Base-by-base conservation (phyloP, 345 rosid species). In the Brassica cretica region DNA sequence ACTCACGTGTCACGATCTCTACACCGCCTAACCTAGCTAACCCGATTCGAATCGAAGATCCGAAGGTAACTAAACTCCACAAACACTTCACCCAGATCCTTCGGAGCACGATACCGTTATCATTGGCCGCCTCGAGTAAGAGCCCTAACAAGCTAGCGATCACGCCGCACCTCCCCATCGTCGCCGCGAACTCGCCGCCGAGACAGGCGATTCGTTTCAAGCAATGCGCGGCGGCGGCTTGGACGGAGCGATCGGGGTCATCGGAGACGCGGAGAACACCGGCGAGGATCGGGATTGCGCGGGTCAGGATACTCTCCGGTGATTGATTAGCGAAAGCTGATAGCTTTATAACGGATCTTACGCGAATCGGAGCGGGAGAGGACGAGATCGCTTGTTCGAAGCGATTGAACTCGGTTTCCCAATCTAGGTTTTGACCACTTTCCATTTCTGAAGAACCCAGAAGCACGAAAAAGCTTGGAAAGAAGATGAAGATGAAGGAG, bases 31-130 rank as follows among this genome's bases (percentile, higher is more conserved):
- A 80, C 70, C 81, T 77, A 58, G 77, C 88, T 30, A 86, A 81
- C 10, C 68, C 69, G 27, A 46, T 15, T 33, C 89, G 76, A 72
- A 80, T 84, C 3, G 24, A 80, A 63, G 68, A 37, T 24, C 83
- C 80, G 76, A 86, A 86, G 62, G 82, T 86, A 29, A 87, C 90
- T 30, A 86, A 74, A 71, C 83, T 78, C 87, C 86, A 73, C 37
- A 87, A 60, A 67, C 88, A 90, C 49, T 82, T 82, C 9, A 85
- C 66, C 75, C 84, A 76, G 76, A 73, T 59, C 61, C n/a, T 79
- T 53, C 64, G 64, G 5, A 82, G 72, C 25, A 0, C 62, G 70
- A 29, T 29, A 53, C 41, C 5, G 65, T 69, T n/a, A 30, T 14
- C 9, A 33, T 73, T 78, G 37, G 75, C 58, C 8, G 75, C 62